phyloP scores from a whole-genome alignment of 2,329 filamentous ascomycete species.

The Pseudogymnoascus sp. region DNA sequence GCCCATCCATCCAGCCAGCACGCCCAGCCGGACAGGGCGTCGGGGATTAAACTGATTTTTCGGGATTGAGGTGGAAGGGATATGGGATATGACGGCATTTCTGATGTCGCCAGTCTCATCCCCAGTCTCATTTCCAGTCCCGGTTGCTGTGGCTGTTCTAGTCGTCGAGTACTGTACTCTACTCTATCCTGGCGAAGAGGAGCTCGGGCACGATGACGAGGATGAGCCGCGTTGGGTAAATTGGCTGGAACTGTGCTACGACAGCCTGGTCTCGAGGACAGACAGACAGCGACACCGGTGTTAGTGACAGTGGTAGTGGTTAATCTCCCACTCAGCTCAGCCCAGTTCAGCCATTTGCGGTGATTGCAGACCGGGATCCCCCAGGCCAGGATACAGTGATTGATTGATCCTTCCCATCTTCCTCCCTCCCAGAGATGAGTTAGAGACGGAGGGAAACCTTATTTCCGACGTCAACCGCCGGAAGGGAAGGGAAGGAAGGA shows the following conservation, averaged over 20 bases:
- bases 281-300: neutral
- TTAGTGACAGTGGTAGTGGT: neutral
- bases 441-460: neutral
- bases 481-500: neutral
- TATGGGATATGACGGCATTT: neutral
- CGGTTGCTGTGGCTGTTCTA: neutral
- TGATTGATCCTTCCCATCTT: neutral
- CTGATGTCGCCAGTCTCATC: neutral
- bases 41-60: neutral
- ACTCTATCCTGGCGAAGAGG: neutral
- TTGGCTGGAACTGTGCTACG: neutral
- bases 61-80: neutral
- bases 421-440: neutral
- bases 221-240: neutral
- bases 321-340: neutral
- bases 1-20: neutral
- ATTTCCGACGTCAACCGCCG: neutral
- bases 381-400: neutral
- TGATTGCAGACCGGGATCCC: neutral
- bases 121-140: neutral
- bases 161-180: too few species aligned
- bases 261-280: neutral
- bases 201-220: neutral
- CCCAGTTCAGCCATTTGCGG: neutral
- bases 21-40: neutral